phyloP scores from a whole-genome alignment of 2,329 filamentous ascomycete genomes.

The Fusarium tupiense region DNA sequence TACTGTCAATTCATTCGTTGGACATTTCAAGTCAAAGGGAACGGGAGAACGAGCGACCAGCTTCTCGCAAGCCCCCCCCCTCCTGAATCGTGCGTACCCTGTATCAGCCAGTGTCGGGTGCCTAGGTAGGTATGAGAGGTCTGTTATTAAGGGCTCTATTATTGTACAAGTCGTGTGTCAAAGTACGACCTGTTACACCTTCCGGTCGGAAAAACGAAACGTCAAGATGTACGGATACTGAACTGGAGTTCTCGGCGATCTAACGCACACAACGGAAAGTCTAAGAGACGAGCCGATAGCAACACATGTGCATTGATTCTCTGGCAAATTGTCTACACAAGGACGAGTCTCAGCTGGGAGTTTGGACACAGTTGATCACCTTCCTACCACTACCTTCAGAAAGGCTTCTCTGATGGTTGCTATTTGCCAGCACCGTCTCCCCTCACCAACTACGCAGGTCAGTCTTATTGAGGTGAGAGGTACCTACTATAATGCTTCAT shows the following conservation, averaged over 20 bases:
- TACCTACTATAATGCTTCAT: background rate
- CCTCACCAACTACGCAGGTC: background rate
- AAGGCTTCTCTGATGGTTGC: background rate
- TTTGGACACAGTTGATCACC: background rate
- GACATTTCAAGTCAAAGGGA: background rate
- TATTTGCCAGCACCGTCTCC: background rate
- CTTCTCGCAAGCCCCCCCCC: background rate
- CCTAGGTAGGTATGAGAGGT: background rate
- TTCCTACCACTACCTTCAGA: background rate
- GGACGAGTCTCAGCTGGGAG: background rate
- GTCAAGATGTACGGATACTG: background rate
- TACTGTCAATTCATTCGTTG: background rate
- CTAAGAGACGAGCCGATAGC: background rate
- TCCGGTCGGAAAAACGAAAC: conserved; percentile 1
- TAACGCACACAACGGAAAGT: background rate
- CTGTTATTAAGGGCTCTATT: conserved; percentile 3
- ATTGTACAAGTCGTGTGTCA: background rate
- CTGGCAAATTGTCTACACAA: background rate
- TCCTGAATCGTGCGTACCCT: conserved; percentile 4
- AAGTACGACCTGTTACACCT: conserved; percentile 5
- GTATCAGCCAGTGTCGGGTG: background rate
- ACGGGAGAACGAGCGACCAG: background rate
- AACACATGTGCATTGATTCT: background rate
- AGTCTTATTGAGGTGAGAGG: background rate
- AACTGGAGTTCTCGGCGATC: background rate